These are phyloP conservation scores for Phaffia tasmanica DNA, from an alignment of 768 basidiomycete genomes.

Conservation along the genomic window DNA sequence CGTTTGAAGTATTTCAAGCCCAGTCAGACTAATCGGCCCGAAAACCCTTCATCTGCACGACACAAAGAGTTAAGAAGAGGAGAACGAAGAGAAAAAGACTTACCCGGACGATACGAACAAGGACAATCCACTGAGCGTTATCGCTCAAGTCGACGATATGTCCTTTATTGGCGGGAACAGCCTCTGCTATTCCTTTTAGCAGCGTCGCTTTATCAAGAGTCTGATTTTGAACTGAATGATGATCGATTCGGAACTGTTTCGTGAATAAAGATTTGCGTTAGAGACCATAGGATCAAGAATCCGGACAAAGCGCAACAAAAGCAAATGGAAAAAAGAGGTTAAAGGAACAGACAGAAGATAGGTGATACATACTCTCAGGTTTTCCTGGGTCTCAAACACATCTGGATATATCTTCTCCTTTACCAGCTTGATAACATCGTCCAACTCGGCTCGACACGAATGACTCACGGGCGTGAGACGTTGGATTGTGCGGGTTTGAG, in stretches of 20 bases:
- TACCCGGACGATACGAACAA: conserved; percentile 3
- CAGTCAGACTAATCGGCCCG: background rate
- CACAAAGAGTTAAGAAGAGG: background rate
- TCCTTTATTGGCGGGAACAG: conserved; percentile 6
- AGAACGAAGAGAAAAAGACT: background rate
- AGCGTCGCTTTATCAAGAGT: conserved; percentile 7
- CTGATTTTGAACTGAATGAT: conserved; percentile 12
- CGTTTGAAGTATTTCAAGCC: background rate
- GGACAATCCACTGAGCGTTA: background rate
- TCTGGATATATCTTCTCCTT: conserved; percentile 11
- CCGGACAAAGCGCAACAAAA: background rate
- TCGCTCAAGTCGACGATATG: conserved; percentile 15
- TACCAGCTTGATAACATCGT: conserved; percentile 5
- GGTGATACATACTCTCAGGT: background rate
- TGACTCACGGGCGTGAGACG: conserved; percentile 4
- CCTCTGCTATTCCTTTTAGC: background rate
- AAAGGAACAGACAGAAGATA: background rate
- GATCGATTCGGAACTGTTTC: conserved; percentile 8
- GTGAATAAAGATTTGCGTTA: background rate
- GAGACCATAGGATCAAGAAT: background rate
- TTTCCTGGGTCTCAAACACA: conserved; percentile 4
- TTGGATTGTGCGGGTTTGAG: conserved; percentile 12
- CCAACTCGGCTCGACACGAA: conserved; percentile 5
- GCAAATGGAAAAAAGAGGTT: background rate
- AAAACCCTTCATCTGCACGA: background rate